A percentile compares a stretch with the other conserved stretches of the same genome.
Evolutionary conservation across 805 yeast genomes (phyloP).

Genomic region (Sugiyamaella lignohabitans): DNA sequence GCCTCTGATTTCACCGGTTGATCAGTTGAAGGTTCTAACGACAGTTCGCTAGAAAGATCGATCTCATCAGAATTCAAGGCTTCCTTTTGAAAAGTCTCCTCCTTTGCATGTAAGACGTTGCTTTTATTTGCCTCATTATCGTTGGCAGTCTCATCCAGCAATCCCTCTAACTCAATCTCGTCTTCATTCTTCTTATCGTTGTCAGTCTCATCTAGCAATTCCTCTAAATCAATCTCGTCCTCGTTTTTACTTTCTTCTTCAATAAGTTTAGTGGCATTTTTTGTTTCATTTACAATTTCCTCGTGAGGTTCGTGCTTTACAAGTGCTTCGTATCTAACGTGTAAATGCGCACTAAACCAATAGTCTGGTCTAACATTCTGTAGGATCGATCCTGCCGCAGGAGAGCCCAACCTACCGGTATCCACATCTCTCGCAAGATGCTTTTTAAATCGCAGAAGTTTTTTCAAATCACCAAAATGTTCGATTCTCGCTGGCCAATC

Average conservation of each 20-base stretch:
- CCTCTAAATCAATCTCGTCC: slow-evolving; percentile 30
- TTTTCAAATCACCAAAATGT: slow-evolving; percentile 50
- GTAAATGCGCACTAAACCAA: slow-evolving; percentile 92
- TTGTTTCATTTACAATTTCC: not conserved
- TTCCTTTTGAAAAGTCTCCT: no score
- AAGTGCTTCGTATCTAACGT: slow-evolving; percentile 60
- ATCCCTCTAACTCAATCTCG: slow-evolving; percentile 30
- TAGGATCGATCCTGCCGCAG: slow-evolving; percentile 53
- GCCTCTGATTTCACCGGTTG: no score
- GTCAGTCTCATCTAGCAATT: not conserved
- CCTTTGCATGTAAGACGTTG: no score
- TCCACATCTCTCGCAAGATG: slow-evolving; percentile 61
- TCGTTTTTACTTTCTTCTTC: slow-evolving; percentile 10
- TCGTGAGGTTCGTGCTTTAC: slow-evolving; percentile 34
- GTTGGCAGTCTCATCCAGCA: not conserved
- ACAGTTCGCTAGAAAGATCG: slow-evolving; percentile 4
- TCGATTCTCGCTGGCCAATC: slow-evolving; percentile 92
- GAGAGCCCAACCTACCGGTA: slow-evolving; percentile 61
- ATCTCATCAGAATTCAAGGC: slow-evolving; percentile 20
- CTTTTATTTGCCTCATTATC: not conserved
- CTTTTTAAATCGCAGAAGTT: slow-evolving; percentile 53
- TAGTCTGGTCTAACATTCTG: slow-evolving; percentile 49
- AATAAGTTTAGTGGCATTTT: not conserved
- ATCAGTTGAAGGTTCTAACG: slow-evolving; percentile 27
- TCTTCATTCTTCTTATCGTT: slow-evolving; percentile 18